Evolutionary conservation across 192 early-diverging fungal species (phyloP), one percentile per base, ranked within the genome.

Genomic region (Haplosporangium gracile): DNA sequence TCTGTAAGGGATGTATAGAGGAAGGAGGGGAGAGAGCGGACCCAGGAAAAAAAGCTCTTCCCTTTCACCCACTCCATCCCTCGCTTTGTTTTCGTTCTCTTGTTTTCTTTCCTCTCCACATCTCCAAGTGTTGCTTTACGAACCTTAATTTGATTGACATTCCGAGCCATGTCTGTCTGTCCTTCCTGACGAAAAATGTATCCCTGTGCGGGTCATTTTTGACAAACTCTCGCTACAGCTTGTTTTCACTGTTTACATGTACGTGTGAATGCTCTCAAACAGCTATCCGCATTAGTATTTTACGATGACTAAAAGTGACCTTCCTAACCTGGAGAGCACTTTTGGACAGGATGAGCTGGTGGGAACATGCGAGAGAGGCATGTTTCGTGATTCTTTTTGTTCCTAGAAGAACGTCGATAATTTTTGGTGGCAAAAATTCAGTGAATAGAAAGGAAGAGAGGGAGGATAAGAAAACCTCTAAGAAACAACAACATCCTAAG

Each of bases 261-360:
- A 18, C 2, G 10, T 65, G 26, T 34, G 29, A 65, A 65, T 16
- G 60, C 60, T 65, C 60, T 32, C 60, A 65, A 65, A 34, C 16
- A 65, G 60, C 60, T 65, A 65, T 32, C 60, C 60, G 60, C 10
- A 65, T 32, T 32, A 65, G 60, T 65, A 65, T 26, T 65, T 65
- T 32, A 10, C 60, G 60, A 65, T 65, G 60, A 65, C 60, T 65
- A 65, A 65, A 65, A 15, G 11, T 15, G 13, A 65, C 60, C 60
- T 65, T 65, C 60, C 60, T 29, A 65, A 65, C 60, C 60, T 32
- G 60, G 60, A 32, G 32, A 13, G 11, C 15, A 1, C 15, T 65
- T 13, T 26, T 57, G 5, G 49, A 22, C 18, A 51, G 5, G 49
- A 18, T 20, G 49, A 51, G 16, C 49, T 51, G 18, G 18, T 51